A percentile compares a stretch with the other conserved stretches of the same genome.
phyloP scores from a whole-genome alignment of 768 basidiomycete genomes.

The Sarcodon aspratus region DNA sequence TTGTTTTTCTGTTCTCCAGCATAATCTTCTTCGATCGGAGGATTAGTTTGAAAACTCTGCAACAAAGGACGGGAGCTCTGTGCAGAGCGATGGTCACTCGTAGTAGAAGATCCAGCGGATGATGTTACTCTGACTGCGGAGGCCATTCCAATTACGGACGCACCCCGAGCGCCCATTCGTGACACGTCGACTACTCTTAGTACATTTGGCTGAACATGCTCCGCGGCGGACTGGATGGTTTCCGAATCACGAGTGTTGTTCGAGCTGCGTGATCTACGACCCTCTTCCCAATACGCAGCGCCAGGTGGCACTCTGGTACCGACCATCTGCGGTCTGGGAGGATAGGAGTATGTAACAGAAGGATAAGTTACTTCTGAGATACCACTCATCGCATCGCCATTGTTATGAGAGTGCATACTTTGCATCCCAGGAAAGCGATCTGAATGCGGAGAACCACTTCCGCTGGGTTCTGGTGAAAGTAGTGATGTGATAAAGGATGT shows the following conservation, averaged over 20 bases:
- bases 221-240: background rate
- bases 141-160: no score
- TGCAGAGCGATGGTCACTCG: no score
- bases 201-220: no score
- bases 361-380: background rate
- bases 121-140: no score
- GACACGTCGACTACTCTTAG: no score
- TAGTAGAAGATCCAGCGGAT: no score
- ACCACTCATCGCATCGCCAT: background rate
- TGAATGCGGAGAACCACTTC: conserved; percentile 22
- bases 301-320: background rate
- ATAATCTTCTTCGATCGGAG: background rate
- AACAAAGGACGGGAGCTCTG: background rate
- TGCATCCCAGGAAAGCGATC: no score
- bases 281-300: background rate
- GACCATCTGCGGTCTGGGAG: background rate
- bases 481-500: conserved; percentile 53
- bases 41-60: background rate
- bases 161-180: no score
- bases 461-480: conserved; percentile 7
- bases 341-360: background rate
- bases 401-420: conserved; percentile 5
- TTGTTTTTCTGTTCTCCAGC: background rate
- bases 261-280: background rate
- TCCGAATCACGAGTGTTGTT: background rate